phyloP scores from a whole-genome alignment of 2,329 filamentous ascomycete genomes.

The Calonectria crousiana region DNA sequence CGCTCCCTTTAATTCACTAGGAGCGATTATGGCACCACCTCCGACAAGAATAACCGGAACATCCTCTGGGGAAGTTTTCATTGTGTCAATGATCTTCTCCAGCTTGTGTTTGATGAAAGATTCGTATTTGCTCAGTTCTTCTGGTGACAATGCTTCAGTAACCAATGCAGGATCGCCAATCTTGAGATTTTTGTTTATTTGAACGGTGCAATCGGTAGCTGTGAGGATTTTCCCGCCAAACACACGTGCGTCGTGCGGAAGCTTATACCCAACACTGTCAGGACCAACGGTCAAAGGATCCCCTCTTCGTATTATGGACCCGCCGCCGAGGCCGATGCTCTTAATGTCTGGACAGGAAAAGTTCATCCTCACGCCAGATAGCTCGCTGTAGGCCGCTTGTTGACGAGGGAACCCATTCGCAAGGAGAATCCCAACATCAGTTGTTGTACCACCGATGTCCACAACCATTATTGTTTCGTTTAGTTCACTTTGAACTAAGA shows the following conservation, averaged over 20 bases:
- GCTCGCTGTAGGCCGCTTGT: slow-evolving; percentile 71
- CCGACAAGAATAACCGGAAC: slow-evolving; percentile 72
- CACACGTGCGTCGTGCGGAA: slow-evolving; percentile 64
- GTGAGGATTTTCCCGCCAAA: slow-evolving; percentile 70
- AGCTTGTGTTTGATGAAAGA: slow-evolving; percentile 61
- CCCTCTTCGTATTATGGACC: slow-evolving; percentile 63
- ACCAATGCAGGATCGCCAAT: slow-evolving; percentile 58
- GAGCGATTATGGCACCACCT: slow-evolving; percentile 71
- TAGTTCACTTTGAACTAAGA: slow-evolving; percentile 58
- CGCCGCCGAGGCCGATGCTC: slow-evolving; percentile 71
- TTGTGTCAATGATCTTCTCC: slow-evolving; percentile 69
- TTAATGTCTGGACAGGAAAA: slow-evolving; percentile 69
- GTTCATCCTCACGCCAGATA: slow-evolving; percentile 74
- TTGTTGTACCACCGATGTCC: slow-evolving; percentile 76
- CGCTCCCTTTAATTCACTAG: slow-evolving; percentile 66
- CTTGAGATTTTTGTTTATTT: slow-evolving; percentile 46
- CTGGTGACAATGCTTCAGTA: slow-evolving; percentile 44
- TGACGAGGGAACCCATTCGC: slow-evolving; percentile 74
- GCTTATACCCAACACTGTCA: slow-evolving; percentile 71
- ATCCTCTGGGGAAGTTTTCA: slow-evolving; percentile 72
- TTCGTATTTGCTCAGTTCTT: slow-evolving; percentile 54
- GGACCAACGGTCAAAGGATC: slow-evolving; percentile 64
- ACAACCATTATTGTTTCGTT: slow-evolving; percentile 67
- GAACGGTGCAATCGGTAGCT: slow-evolving; percentile 66
- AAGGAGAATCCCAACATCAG: slow-evolving; percentile 72